phyloP scores from a whole-genome alignment of 495 filamentous ascomycete species.

The Staphylotrichum tortipilum region DNA sequence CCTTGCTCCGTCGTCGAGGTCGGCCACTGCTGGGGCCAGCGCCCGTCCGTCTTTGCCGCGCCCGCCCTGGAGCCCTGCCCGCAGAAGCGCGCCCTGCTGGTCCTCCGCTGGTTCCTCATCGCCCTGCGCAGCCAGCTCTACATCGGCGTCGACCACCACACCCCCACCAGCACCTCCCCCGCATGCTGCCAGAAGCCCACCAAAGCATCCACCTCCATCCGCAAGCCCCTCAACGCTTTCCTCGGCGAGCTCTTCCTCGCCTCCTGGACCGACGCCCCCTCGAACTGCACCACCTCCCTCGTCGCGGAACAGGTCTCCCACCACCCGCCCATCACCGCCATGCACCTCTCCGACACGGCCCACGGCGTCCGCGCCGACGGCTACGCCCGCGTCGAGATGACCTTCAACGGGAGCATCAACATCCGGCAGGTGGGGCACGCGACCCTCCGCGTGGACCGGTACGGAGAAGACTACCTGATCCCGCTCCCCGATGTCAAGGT shows the following conservation, averaged over 20 bases:
- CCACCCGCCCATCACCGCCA: constrained; percentile 82
- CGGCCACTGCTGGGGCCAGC: constrained; percentile 81
- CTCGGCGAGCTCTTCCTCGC: constrained; percentile 41
- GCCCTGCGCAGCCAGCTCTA: constrained; percentile 72
- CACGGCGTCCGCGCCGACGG: constrained; percentile 70
- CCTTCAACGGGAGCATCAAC: constrained; percentile 67
- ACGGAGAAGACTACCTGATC: constrained; percentile 43
- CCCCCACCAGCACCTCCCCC: background rate
- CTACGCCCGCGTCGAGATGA: constrained; percentile 82
- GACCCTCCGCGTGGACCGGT: constrained; percentile 36
- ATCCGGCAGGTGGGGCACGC: constrained; percentile 83
- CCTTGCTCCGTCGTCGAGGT: constrained; percentile 74
- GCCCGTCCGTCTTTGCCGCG: constrained; percentile 71
- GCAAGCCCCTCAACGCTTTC: constrained; percentile 36
- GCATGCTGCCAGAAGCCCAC: too few relatives aligned
- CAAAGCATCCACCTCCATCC: constrained; percentile 16
- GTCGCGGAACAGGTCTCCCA: constrained; percentile 51
- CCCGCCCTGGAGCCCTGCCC: constrained; percentile 62
- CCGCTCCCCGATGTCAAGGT: constrained; percentile 38
- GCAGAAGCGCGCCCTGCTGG: constrained; percentile 62
- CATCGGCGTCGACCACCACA: constrained; percentile 15
- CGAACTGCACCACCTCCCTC: constrained; percentile 66
- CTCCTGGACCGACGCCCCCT: constrained; percentile 63
- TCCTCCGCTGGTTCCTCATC: constrained; percentile 77
- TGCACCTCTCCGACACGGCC: constrained; percentile 66